A percentile compares a stretch with the other conserved stretches of the same genome.
phyloP scores from a whole-genome alignment of 2,329 filamentous ascomycete species.

The Fusarium sp. region DNA sequence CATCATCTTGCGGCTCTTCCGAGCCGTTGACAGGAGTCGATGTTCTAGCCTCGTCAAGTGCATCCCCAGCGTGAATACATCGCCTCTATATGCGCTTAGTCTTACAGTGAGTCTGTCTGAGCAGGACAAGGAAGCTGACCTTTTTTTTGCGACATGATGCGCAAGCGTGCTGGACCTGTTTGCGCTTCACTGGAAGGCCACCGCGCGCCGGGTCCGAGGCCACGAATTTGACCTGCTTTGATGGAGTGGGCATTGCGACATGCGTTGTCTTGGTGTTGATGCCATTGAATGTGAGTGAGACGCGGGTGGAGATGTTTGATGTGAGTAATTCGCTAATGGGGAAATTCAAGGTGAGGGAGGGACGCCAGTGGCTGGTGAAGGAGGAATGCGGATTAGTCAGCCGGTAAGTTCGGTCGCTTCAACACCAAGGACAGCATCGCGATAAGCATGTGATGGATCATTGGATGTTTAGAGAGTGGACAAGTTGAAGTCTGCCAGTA shows the following conservation, averaged over 20 bases:
- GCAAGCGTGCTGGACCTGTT: constrained; percentile 68
- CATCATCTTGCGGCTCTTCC: constrained; percentile 42
- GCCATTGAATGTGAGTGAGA: constrained; percentile 3
- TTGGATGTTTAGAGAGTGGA: neutral
- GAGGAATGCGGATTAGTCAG: constrained; percentile 27
- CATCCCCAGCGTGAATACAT: constrained; percentile 54
- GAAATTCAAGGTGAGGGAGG: constrained; percentile 30
- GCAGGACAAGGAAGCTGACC: constrained; percentile 45
- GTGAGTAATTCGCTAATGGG: constrained; percentile 5
- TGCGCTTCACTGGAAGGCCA: constrained; percentile 66
- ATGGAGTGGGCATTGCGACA: constrained; percentile 32
- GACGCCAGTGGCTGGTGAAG: constrained; percentile 25
- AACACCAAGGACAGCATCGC: neutral
- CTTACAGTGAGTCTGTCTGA: neutral
- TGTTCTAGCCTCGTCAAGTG: constrained; percentile 40
- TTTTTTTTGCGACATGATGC: constrained; percentile 64
- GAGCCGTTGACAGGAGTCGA: constrained; percentile 15
- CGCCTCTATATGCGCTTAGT: constrained; percentile 49
- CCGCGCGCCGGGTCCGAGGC: constrained; percentile 59
- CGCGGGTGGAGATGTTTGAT: constrained; percentile 17
- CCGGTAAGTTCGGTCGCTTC: constrained; percentile 5
- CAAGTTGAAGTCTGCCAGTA: neutral
- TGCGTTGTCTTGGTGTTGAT: constrained; percentile 5
- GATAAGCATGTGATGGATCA: neutral
- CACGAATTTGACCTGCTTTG: constrained; percentile 62